Evolutionary conservation across 164 flowering plant species (phyloP).

Genomic region (Piper betle): DNA sequence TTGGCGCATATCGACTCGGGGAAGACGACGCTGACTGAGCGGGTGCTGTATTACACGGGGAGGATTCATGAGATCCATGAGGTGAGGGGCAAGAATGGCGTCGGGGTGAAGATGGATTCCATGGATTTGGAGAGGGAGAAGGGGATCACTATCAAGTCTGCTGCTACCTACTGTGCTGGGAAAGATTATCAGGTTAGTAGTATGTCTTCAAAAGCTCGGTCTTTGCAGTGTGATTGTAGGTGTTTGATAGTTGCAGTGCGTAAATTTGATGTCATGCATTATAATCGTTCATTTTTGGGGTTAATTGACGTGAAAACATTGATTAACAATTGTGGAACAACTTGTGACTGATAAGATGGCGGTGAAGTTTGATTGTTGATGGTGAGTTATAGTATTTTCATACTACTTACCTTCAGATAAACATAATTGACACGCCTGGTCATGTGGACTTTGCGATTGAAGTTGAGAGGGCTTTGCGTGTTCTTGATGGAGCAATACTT

Average conservation of each 20-base stretch:
- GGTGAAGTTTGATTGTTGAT: background rate
- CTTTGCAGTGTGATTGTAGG: background rate
- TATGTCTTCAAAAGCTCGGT: background rate
- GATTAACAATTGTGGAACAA: too few relatives aligned
- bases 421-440: slow-evolving; percentile 97
- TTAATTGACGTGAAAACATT: too few relatives aligned
- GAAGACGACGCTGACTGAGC: slow-evolving; percentile 88
- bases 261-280: too few relatives aligned
- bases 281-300: too few relatives aligned
- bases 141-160: slow-evolving; percentile 95
- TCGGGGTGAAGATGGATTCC: slow-evolving; percentile 98
- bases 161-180: slow-evolving; percentile 98
- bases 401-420: slow-evolving; percentile 62
- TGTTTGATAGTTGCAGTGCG: background rate
- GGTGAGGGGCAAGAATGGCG: slow-evolving; percentile 89
- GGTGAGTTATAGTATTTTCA: background rate
- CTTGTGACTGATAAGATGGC: too few relatives aligned
- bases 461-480: slow-evolving; percentile 98
- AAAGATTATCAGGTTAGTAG: slow-evolving; percentile 70
- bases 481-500: slow-evolving; percentile 97
- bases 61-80: slow-evolving; percentile 94
- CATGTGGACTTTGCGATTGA: slow-evolving; percentile 98
- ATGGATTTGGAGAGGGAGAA: slow-evolving; percentile 99
- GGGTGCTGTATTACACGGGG: slow-evolving; percentile 77
- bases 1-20: slow-evolving; percentile 98